Conservation (phyloP, 2,329 filamentous ascomycete genomes). For the Diaporthe citrichinensis region DNA sequence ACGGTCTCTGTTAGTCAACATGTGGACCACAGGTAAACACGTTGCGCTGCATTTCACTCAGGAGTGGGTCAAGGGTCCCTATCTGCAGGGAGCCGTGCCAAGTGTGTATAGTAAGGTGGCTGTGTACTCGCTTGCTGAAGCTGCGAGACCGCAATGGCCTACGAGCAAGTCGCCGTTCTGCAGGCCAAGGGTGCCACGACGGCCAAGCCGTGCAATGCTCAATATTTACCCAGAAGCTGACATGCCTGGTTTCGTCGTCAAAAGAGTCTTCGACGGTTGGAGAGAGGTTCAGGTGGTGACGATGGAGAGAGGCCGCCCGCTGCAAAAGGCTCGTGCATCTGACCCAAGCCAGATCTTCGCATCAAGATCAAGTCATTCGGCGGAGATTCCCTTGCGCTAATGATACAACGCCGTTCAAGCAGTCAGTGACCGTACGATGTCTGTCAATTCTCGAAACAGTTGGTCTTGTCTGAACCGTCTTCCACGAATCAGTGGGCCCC, state of each 20-base stretch:
- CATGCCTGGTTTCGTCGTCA: neutral
- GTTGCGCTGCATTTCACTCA: conserved; percentile 20
- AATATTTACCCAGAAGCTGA: neutral
- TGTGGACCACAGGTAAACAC: conserved; percentile 26
- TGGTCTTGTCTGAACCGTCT: neutral
- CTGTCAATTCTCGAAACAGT: conserved; percentile 7
- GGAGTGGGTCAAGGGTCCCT: conserved; percentile 29
- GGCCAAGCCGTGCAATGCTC: conserved; percentile 10
- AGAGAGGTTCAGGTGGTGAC: neutral
- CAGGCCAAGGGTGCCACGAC: conserved; percentile 30
- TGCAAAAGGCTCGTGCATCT: neutral
- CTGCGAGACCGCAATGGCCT: conserved; percentile 23
- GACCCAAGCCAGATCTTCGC: neutral
- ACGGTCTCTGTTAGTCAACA: conserved; percentile 21
- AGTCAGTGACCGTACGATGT: neutral
- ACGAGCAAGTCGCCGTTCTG: conserved; percentile 6
- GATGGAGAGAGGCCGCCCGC: neutral
- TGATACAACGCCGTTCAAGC: neutral
- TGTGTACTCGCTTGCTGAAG: conserved; percentile 32
- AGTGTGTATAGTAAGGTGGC: conserved; percentile 28
- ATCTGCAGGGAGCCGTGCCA: conserved; percentile 27
- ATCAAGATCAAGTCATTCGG: conserved; percentile 6
- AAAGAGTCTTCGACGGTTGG: neutral
- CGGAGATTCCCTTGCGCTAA: neutral
- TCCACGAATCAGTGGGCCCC: conserved; percentile 10